These are phyloP conservation scores for Mycena sanguinolenta DNA, from an alignment of 768 basidiomycete genomes.

Conservation along the genomic window DNA sequence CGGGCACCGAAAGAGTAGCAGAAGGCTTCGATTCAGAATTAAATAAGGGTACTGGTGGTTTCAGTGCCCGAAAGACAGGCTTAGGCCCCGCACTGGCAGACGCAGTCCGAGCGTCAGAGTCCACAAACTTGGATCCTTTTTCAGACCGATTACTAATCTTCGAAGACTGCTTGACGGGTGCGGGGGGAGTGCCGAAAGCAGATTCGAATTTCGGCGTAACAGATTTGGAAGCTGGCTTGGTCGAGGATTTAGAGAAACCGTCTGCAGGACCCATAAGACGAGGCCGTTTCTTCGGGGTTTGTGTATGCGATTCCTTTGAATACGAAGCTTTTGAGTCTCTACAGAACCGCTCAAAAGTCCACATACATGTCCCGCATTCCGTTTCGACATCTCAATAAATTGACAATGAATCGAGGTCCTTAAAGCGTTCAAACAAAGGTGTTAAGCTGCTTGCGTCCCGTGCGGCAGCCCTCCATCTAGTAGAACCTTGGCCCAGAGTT, in stretches of 20 bases:
- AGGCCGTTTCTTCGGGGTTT: conserved; percentile 26
- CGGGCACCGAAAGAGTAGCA: conserved; percentile 2
- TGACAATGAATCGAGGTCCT: too few species aligned
- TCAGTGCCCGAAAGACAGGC: conserved; percentile 22
- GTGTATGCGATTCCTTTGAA: conserved; percentile 20
- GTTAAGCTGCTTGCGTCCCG: neutral
- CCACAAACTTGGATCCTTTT: neutral
- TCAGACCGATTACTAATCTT: neutral
- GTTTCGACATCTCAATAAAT: conserved; percentile 23
- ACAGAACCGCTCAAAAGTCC: neutral
- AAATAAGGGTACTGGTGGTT: conserved; percentile 33
- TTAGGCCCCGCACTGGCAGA: conserved; percentile 5
- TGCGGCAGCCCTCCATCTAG: too few species aligned
- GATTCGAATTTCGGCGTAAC: conserved; percentile 31
- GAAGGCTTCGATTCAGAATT: conserved; percentile 10
- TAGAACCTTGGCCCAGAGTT: too few species aligned
- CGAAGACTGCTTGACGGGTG: conserved; percentile 15
- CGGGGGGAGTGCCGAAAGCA: conserved; percentile 17
- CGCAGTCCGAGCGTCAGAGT: conserved; percentile 5
- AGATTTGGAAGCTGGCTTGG: conserved; percentile 15
- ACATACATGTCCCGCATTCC: conserved; percentile 24
- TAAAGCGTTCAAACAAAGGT: neutral
- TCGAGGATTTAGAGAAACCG: conserved; percentile 27
- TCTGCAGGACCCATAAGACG: conserved; percentile 33
- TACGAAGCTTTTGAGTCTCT: neutral